phyloP scores from a whole-genome alignment of 177 flowering plant species.

The Vitis hybrid region DNA sequence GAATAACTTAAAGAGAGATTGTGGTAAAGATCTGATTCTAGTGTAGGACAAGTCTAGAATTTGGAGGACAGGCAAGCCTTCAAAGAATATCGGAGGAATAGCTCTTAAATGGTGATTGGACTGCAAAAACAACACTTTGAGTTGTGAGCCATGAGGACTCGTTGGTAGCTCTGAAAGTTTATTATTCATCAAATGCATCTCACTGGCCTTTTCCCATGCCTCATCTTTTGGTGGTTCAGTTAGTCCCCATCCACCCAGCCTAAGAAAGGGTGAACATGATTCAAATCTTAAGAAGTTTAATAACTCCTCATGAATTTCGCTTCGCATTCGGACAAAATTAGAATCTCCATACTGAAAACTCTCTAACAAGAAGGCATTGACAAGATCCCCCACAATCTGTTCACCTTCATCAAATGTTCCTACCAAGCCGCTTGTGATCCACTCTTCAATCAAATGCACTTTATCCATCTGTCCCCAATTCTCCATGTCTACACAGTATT shows the following conservation, averaged over 20 bases:
- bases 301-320: no score
- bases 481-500: no score
- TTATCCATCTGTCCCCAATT: not conserved
- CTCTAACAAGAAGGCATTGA: no score
- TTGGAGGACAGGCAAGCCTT: constrained; percentile 1
- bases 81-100: not conserved
- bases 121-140: not conserved
- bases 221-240: constrained; percentile 2
- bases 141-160: not conserved
- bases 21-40: constrained; percentile 1
- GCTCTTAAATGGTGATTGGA: not conserved
- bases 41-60: not conserved
- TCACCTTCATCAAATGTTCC: no score
- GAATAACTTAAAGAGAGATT: not conserved
- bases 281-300: no score
- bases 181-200: constrained; percentile 2
- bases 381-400: no score
- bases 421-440: no score
- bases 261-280: not conserved
- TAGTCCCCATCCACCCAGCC: not conserved
- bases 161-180: not conserved
- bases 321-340: no score
- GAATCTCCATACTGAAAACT: no score
- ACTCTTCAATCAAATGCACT: no score
- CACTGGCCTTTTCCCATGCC: not conserved